These are phyloP conservation scores for Dactylellina parvicollis DNA, from an alignment of 2,329 filamentous ascomycete species.

Conservation along the genomic window DNA sequence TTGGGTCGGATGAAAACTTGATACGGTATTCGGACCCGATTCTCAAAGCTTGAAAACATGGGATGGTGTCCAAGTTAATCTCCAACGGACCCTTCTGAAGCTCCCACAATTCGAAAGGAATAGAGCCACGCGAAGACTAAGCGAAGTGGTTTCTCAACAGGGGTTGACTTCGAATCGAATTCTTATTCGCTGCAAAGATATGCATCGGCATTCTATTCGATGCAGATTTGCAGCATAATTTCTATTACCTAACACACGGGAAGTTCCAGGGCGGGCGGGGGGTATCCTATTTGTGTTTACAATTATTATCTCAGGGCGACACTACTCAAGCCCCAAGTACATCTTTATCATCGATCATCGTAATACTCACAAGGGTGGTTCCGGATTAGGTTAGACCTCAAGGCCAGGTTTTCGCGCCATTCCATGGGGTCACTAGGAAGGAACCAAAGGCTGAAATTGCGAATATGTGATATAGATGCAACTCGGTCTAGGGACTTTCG, in stretches of 20 bases:
- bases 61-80: background rate
- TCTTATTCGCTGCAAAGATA: constrained; percentile 26
- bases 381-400: constrained; percentile 33
- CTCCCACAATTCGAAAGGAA: constrained; percentile 8
- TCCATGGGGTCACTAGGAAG: constrained; percentile 6
- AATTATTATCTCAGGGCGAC: constrained; percentile 15
- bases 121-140: constrained; percentile 40
- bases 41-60: background rate
- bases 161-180: constrained; percentile 37
- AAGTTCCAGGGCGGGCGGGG: constrained; percentile 40
- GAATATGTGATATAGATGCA: constrained; percentile 37
- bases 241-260: constrained; percentile 40
- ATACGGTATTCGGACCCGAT: constrained; percentile 16
- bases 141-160: constrained; percentile 29
- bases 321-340: constrained; percentile 18
- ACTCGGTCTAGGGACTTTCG: constrained; percentile 31
- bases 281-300: constrained; percentile 24
- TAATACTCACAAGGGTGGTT: constrained; percentile 14
- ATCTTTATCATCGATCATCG: constrained; percentile 26
- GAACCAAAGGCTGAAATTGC: constrained; percentile 38
- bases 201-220: constrained; percentile 13
- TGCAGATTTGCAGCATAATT: constrained; percentile 31
- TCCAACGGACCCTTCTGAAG: constrained; percentile 1
- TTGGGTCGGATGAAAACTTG: constrained; percentile 28
- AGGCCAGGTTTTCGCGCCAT: constrained; percentile 27